phyloP scores from a whole-genome alignment of 2,329 filamentous ascomycete genomes.

The Tympanopsis confertula region DNA sequence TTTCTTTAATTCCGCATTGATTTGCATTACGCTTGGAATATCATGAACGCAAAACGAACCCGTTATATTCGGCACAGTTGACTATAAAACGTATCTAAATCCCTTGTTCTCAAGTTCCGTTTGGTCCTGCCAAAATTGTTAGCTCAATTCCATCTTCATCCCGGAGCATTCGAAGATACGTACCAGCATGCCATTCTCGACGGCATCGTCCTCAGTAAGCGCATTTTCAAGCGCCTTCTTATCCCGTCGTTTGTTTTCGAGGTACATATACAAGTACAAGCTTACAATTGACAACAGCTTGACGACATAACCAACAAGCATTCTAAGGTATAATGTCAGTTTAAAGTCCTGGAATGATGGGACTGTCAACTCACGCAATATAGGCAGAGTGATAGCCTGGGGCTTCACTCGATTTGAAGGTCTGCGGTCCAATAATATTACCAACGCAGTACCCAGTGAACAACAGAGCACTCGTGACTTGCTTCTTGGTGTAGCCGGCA shows the following conservation, averaged over 20 bases:
- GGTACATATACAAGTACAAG: slow-evolving; percentile 42
- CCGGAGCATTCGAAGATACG: background rate
- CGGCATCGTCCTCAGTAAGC: slow-evolving; percentile 33
- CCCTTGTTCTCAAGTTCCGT: slow-evolving; percentile 43
- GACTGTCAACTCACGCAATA: slow-evolving; percentile 26
- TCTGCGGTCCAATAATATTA: slow-evolving; percentile 42
- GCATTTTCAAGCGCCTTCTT: slow-evolving; percentile 23
- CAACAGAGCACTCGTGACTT: slow-evolving; percentile 33
- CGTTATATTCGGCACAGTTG: too few species aligned
- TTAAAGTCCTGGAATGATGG: slow-evolving; percentile 6
- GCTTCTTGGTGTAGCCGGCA: slow-evolving; percentile 42
- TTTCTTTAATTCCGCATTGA: too few species aligned
- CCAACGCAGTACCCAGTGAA: slow-evolving; percentile 42
- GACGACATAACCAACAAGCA: slow-evolving; percentile 41
- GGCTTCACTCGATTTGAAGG: slow-evolving; percentile 33
- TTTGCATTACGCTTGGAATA: too few species aligned
- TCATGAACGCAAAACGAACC: too few species aligned
- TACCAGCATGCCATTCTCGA: slow-evolving; percentile 35
- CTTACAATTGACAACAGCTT: slow-evolving; percentile 36
- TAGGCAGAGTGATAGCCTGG: slow-evolving; percentile 36
- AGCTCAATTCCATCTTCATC: background rate
- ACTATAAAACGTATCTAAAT: slow-evolving; percentile 37
- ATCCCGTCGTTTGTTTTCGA: slow-evolving; percentile 40
- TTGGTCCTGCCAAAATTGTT: slow-evolving; percentile 27
- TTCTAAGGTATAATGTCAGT: slow-evolving; percentile 20